Percentiles rank a stretch among this genome's conserved stretches.
phyloP scores from a whole-genome alignment of 2,329 filamentous ascomycete species.

The Ophiostoma ips region DNA sequence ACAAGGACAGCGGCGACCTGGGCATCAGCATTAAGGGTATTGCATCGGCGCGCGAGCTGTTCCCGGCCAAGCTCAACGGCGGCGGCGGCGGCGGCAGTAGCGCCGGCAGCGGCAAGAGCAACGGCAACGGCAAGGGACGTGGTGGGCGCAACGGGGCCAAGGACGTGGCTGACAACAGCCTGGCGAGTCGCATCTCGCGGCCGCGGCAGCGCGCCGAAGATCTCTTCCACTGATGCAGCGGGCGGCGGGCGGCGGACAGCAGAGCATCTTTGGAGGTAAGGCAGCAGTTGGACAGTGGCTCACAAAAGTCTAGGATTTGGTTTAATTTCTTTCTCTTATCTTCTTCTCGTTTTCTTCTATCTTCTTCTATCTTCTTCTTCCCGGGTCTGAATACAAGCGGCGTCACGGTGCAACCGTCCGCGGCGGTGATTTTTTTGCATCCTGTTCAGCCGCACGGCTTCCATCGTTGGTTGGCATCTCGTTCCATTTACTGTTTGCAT shows the following conservation, averaged over 20 bases:
- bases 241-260: neutral
- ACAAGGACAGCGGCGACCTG: conserved; percentile 22
- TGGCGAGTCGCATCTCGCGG: conserved; percentile 39
- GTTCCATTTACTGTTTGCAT: no score
- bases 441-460: no score
- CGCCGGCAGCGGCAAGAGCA: conserved; percentile 21
- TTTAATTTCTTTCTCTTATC: neutral
- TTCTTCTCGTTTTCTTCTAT: neutral
- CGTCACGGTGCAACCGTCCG: no score
- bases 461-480: no score
- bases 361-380: neutral
- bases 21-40: conserved; percentile 51
- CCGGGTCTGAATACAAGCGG: no score
- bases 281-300: neutral
- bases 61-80: conserved; percentile 45
- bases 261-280: no score
- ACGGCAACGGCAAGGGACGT: conserved; percentile 19
- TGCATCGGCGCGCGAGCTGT: conserved; percentile 49
- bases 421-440: no score
- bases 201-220: conserved; percentile 58
- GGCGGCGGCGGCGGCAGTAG: no score
- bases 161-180: conserved; percentile 51
- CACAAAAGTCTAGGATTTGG: neutral
- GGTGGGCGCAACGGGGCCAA: conserved; percentile 43
- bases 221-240: conserved; percentile 49